A percentile compares a stretch with the other conserved stretches of the same genome.
phyloP scores from a whole-genome alignment of 2,329 filamentous ascomycete genomes.

The Septoria petroselini region DNA sequence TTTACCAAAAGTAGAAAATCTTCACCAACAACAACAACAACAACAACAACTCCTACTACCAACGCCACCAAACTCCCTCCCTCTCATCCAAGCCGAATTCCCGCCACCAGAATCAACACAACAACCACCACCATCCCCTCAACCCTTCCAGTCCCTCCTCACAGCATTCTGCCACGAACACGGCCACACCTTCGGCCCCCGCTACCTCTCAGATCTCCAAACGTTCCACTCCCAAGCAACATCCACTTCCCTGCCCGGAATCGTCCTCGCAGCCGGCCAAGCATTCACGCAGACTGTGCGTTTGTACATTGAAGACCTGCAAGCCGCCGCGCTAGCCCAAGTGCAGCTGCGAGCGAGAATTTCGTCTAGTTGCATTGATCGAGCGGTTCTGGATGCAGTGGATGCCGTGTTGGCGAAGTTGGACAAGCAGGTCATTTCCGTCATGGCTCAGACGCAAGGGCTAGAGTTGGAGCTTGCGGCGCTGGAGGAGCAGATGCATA shows the following conservation, averaged over 20 bases:
- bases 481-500: background rate
- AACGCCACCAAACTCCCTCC: background rate
- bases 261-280: background rate
- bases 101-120: background rate
- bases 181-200: background rate
- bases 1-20: no score
- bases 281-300: background rate
- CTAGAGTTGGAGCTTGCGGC: background rate
- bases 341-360: background rate
- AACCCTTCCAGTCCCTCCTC: background rate
- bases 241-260: background rate
- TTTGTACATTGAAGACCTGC: conserved; percentile 5
- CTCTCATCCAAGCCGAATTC: conserved; percentile 3
- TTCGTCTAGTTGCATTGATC: background rate
- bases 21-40: background rate
- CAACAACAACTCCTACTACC: background rate
- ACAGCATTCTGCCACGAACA: conserved; percentile 2
- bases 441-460: conserved; percentile 11
- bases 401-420: conserved; percentile 5
- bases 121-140: background rate
- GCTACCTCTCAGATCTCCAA: background rate
- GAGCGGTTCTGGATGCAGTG: background rate
- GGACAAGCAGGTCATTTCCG: conserved; percentile 3
- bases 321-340: conserved; percentile 1
- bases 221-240: background rate